These are phyloP conservation scores for Lindgomyces ingoldianus DNA, from an alignment of 495 filamentous ascomycete genomes.

Conservation along the genomic window DNA sequence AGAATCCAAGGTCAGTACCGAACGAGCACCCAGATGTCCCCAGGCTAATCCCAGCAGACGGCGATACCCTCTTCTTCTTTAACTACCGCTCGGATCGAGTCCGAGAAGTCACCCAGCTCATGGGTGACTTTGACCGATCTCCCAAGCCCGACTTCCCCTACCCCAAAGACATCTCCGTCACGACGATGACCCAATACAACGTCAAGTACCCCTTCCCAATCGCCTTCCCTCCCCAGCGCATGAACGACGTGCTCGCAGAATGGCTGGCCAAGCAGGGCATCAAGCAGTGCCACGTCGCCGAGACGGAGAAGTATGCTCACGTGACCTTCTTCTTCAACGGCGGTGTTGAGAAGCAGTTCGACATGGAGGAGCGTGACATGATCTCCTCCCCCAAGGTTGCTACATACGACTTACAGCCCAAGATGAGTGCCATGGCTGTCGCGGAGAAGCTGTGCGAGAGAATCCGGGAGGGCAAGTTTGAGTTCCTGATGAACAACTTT, in stretches of 20 bases:
- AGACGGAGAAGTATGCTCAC: slow-evolving; percentile 99
- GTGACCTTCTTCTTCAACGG: slow-evolving; percentile 99
- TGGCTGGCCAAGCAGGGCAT: slow-evolving; percentile 85
- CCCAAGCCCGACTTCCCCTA: slow-evolving; percentile 90
- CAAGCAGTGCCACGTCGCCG: slow-evolving; percentile 92
- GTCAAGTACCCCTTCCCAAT: slow-evolving; percentile 88
- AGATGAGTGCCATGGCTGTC: slow-evolving; percentile 90
- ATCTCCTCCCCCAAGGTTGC: slow-evolving; percentile 74
- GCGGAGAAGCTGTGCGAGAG: slow-evolving; percentile 84
- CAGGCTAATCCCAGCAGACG: slow-evolving; percentile 55
- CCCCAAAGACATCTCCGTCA: slow-evolving; percentile 85
- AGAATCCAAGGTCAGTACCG: slow-evolving; percentile 71
- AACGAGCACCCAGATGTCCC: slow-evolving; percentile 12
- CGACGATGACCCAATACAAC: slow-evolving; percentile 99
- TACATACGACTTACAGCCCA: slow-evolving; percentile 95
- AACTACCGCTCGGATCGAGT: slow-evolving; percentile 99
- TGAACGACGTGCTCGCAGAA: slow-evolving; percentile 96
- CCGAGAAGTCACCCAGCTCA: slow-evolving; percentile 90
- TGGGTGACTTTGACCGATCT: slow-evolving; percentile 88
- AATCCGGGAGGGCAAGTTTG: slow-evolving; percentile 76
- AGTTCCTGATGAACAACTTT: slow-evolving; percentile 99
- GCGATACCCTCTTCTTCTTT: slow-evolving; percentile 98
- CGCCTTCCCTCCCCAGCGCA: slow-evolving; percentile 90
- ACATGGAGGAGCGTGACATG: slow-evolving; percentile 80
- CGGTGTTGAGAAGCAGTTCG: slow-evolving; percentile 94